A percentile compares a stretch with the other conserved stretches of the same genome.
Conservation (phyloP, 148 eudicot species). For the Oxyria digyna region DNA sequence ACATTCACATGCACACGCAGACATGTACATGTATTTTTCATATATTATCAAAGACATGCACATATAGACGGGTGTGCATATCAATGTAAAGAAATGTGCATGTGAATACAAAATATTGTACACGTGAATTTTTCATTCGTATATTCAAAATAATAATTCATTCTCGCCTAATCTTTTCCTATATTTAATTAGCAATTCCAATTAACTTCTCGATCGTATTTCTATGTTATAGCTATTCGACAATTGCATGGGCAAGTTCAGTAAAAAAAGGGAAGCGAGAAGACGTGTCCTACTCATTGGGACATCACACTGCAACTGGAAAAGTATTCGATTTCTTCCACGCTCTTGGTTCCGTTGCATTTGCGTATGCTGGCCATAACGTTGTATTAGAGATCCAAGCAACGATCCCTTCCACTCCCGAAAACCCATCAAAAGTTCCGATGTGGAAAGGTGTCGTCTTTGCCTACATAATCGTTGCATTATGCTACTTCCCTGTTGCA, state of each 20-base stretch:
- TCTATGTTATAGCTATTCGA: background rate
- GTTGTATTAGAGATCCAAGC: conserved; percentile 3
- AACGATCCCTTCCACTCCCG: background rate
- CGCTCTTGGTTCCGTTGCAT: background rate
- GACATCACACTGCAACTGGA: background rate
- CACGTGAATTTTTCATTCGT: too few relatives aligned
- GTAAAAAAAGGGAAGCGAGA: background rate
- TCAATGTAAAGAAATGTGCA: too few relatives aligned
- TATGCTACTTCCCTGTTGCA: background rate
- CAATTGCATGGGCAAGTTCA: background rate
- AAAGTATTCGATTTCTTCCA: background rate
- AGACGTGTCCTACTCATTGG: background rate
- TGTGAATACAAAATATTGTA: too few relatives aligned
- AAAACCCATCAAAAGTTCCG: background rate
- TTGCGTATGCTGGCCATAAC: background rate
- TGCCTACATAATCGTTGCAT: background rate
- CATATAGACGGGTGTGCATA: too few relatives aligned
- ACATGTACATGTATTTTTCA: too few relatives aligned
- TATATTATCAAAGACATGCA: too few relatives aligned
- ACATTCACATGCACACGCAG: too few relatives aligned
- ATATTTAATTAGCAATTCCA: too few relatives aligned
- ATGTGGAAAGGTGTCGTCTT: background rate
- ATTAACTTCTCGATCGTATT: too few relatives aligned
- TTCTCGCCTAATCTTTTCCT: too few relatives aligned
- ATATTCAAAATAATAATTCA: too few relatives aligned